phyloP scores from a whole-genome alignment of 768 basidiomycete species.

The Amanita brunnescens region DNA sequence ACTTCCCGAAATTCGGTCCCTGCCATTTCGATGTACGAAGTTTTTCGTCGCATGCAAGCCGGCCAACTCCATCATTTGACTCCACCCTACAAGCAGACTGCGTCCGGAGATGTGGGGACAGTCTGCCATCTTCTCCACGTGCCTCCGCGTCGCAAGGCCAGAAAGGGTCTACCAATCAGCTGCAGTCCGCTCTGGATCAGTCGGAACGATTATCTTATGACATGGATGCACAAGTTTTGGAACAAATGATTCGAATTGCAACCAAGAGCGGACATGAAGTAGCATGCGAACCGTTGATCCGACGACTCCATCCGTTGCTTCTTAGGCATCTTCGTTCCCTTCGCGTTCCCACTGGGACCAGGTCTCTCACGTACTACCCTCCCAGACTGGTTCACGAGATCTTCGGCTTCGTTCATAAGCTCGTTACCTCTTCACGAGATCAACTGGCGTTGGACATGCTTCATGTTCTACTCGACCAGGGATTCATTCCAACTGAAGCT shows the following conservation, averaged over 20 bases:
- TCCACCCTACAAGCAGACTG: conserved; percentile 12
- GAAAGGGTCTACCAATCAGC: not conserved
- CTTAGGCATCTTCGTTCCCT: conserved; percentile 17
- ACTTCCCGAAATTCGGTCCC: conserved; percentile 23
- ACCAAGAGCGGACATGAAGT: not conserved
- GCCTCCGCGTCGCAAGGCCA: not conserved
- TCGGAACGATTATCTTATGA: conserved; percentile 4
- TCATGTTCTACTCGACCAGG: conserved; percentile 34
- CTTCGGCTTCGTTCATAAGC: conserved; percentile 34
- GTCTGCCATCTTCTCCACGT: not conserved
- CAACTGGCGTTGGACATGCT: conserved; percentile 38
- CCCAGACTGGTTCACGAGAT: conserved; percentile 28
- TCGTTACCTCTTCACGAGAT: conserved; percentile 27
- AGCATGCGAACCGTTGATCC: not conserved
- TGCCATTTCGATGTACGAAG: conserved; percentile 11
- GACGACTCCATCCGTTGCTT: conserved; percentile 23
- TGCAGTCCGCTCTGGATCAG: not conserved
- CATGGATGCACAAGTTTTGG: not conserved
- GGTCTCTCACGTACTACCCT: conserved; percentile 28
- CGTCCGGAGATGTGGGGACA: not conserved
- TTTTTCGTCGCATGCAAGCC: conserved; percentile 16
- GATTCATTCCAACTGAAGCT: conserved; percentile 39
- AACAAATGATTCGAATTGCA: not conserved
- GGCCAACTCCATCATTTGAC: conserved; percentile 8
- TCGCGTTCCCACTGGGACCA: conserved; percentile 18